A percentile compares a stretch with the other conserved stretches of the same genome.
Conservation (phyloP, 306 rosid species). For the Glycine soja region DNA sequence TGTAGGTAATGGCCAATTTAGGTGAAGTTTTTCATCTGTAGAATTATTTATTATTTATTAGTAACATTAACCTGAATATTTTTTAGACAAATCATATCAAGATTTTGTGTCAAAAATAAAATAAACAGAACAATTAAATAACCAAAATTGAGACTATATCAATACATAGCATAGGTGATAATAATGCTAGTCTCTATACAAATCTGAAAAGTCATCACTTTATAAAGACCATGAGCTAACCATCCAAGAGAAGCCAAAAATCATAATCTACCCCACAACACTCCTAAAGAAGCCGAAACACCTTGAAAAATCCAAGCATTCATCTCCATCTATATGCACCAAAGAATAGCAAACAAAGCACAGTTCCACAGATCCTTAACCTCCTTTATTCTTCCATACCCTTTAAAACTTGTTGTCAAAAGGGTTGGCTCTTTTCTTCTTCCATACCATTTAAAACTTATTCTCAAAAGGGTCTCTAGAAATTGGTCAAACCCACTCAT, state of each 20-base stretch:
- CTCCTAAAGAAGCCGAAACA: neutral
- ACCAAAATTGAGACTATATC: neutral
- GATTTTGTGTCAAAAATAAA: neutral
- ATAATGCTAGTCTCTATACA: neutral
- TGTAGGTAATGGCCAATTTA: conserved; percentile 7
- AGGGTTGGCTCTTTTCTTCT: neutral
- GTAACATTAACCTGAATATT: neutral
- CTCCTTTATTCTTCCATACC: neutral
- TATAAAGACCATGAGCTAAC: neutral
- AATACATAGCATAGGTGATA: too few species aligned
- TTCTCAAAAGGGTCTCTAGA: too few species aligned
- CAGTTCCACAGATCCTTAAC: neutral
- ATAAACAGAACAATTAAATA: neutral
- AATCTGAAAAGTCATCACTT: neutral
- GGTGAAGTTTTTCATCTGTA: conserved; percentile 8
- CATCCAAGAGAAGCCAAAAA: neutral
- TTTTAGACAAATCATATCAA: neutral
- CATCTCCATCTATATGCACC: conserved; percentile 4
- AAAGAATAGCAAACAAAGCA: neutral
- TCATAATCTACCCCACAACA: neutral
- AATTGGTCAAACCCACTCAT: too few species aligned
- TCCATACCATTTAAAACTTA: neutral
- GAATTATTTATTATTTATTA: neutral
- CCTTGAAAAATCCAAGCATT: neutral
- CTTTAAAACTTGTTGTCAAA: neutral